Base-by-base conservation (phyloP, 129 eudicot species). In the Calendula officinalis region DNA sequence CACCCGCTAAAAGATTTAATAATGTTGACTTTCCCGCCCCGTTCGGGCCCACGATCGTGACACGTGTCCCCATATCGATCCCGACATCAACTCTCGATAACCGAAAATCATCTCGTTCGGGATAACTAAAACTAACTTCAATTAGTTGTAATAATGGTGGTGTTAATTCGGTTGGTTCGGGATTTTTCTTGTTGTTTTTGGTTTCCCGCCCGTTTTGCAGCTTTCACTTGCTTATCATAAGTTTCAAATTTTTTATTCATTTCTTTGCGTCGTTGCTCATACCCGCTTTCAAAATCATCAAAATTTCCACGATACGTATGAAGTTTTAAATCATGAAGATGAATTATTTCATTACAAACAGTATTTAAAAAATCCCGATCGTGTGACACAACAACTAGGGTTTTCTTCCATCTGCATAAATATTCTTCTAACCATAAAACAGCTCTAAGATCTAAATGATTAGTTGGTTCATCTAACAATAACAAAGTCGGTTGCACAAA, bases 51-150 rank as follows among this genome's bases (percentile, higher is more conserved):
- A 57, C 62, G 36, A 57, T 57, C 6, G 62, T 44, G 13, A 57
- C 62, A 57, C 62, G 62, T 36, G 62, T 57, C 35, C 62, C 62
- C 62, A 57, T 57, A 38, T 57, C 62, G n/a, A 57, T 57, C 12
- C 62, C 62, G 0, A 57, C 62, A 57, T 57, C 62, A 6, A 57
- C 62, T 5, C 36, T 15, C 13, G 62, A 57, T 57, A 57, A 16
- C 62, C 45, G 35, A 44, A 57, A 57, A 34, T 57, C 62, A 6
- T 57, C 62, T 57, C 62, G 14, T 38, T 57, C 62, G 3, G 62
- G 62, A 57, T 57, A 57, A 38, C 62, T 57, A 35, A 57, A 57
- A 57, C 62, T 57, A 6, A 36, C 62, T 6, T 57, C 62, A 57
- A 57, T 36, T 5, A 57, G 44, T 17, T 57, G 62, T 36, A 57